Conservation (phyloP, 352 stramenopile species). For the Aphanomyces euteiches region DNA sequence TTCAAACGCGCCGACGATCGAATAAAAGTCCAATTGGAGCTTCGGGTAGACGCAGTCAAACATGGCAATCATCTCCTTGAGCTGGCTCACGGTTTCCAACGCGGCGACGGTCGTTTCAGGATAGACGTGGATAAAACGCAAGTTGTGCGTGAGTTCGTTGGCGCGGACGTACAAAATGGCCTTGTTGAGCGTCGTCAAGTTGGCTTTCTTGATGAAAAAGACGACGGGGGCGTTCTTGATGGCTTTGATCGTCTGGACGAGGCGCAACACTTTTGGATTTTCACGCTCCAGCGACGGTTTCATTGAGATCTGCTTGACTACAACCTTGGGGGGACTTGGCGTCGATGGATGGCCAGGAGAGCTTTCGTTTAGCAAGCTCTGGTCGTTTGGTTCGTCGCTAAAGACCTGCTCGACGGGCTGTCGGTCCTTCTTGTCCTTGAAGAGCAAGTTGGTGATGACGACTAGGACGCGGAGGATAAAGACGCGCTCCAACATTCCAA, state of each 20-base stretch:
- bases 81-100: not conserved
- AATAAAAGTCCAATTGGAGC: conserved; percentile 77
- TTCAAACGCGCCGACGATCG: conserved; percentile 52
- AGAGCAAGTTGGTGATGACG: conserved; percentile 42
- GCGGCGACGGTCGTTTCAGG: conserved; percentile 31
- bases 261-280: not conserved
- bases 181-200: conserved; percentile 90
- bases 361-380: too few relatives aligned
- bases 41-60: conserved; percentile 92
- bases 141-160: conserved; percentile 89
- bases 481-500: conserved; percentile 76
- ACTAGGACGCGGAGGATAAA: conserved; percentile 71
- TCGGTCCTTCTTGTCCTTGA: not conserved
- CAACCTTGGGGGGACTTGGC: not conserved
- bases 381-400: too few relatives aligned
- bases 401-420: not conserved
- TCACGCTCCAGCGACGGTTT: conserved; percentile 3
- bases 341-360: too few relatives aligned
- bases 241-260: conserved; percentile 35
- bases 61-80: conserved; percentile 50
- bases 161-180: conserved; percentile 90
- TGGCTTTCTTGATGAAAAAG: conserved; percentile 87
- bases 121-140: conserved; percentile 86
- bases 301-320: conserved; percentile 16
- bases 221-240: conserved; percentile 82